Evolutionary conservation across 768 basidiomycete genomes (phyloP), one percentile per base, ranked within the genome.

Genomic region (Boletellus ananiceps): DNA sequence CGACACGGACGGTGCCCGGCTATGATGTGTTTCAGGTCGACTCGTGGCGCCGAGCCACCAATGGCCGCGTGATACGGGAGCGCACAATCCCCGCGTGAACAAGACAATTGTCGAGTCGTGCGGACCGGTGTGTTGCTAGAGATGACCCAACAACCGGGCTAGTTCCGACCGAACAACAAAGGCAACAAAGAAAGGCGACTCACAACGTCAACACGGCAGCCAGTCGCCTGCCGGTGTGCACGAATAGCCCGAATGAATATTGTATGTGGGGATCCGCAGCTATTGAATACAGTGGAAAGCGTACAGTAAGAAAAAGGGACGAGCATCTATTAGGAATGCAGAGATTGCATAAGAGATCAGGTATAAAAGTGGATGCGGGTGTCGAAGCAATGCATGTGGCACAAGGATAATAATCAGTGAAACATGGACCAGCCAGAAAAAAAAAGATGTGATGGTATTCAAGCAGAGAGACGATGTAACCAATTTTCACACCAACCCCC

Each of bases 291-390:
- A 65, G 15, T 48, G 29, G 29, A 49, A 63, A 47, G 16, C 33
- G 46, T 60, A 56, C 58, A 60, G 55, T 63, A 54, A 57, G 51
- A 8, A 29, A 29, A 63, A 52, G 40, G 8, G 9, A 27, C 50
- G 25, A 51, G 61, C 51, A 55, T 63, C 63, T 65, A 62, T 33
- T 64, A 56, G 44, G 49, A 45, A 62, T 63, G 62, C 52, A 41
- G 52, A 52, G 52, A 57, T 57, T 57, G 60, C 37, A 44, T 21
- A 36, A 47, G 37, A 46, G 57, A 44, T 53, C 47, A 59, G 62
- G 57, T 63, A 62, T 64, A 52, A 46, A 42, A 44, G 32, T 50
- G 51, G 43, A 53, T 64, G 62, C 47, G 49, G 18, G 39, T 16
- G 50, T 33, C 37, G 11, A 43, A 42, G 34, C 33, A 38, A 54